These are phyloP conservation scores for Pseudoneurospora amorphoporcata DNA, from an alignment of 495 filamentous ascomycete species.

Conservation along the genomic window DNA sequence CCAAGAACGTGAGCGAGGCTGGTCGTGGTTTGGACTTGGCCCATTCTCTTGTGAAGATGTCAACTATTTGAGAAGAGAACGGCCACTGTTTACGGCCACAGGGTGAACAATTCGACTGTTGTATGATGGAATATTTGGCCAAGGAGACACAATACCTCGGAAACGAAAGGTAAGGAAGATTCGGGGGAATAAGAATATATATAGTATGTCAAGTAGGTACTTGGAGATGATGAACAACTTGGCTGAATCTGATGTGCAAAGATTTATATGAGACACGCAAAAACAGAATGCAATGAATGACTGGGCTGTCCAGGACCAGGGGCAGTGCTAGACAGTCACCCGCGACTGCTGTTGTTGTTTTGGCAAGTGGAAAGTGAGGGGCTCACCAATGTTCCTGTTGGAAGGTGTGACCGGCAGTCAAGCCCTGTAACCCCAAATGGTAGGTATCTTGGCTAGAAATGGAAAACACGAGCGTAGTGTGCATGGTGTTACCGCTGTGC, in stretches of 20 bases:
- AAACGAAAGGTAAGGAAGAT: not conserved
- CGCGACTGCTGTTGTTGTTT: not conserved
- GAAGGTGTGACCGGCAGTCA: not conserved
- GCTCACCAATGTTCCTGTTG: not conserved
- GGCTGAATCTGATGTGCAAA: not conserved
- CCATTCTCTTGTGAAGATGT: not conserved
- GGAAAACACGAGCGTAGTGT: no score
- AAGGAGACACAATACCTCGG: not conserved
- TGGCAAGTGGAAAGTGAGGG: not conserved
- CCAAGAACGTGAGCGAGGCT: not conserved
- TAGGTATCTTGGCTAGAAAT: no score
- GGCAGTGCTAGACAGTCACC: not conserved
- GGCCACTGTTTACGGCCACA: not conserved
- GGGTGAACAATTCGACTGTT: not conserved
- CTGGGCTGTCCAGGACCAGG: not conserved
- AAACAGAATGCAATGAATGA: not conserved
- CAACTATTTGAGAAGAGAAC: not conserved
- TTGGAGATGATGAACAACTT: not conserved
- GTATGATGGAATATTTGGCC: not conserved
- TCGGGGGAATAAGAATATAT: not conserved
- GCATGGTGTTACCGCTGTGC: not conserved
- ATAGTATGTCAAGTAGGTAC: not conserved
- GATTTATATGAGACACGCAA: not conserved
- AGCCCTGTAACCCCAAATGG: not conserved
- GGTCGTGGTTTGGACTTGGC: not conserved